Conservation (phyloP, 345 rosid genomes). For the Lepidium aucheri region DNA sequence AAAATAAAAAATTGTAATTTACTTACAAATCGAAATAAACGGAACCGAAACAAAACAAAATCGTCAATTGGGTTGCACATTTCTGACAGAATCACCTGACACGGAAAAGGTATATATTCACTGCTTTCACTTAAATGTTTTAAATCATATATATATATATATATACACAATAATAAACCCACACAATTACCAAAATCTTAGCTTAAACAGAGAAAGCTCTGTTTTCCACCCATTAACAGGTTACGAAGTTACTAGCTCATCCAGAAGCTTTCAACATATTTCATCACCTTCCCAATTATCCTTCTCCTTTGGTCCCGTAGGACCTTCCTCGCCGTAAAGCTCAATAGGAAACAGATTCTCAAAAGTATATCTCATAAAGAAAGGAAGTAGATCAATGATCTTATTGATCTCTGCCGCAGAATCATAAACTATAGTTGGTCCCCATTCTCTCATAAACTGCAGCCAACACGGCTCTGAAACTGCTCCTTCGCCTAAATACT, state of each 20-base stretch:
- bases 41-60: too few relatives aligned
- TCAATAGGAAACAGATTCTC: conserved; percentile 77
- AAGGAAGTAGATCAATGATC: conserved; percentile 56
- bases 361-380: conserved; percentile 63
- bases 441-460: conserved; percentile 94
- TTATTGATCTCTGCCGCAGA: conserved; percentile 66
- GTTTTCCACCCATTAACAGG: not conserved
- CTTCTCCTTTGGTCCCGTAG: conserved; percentile 92
- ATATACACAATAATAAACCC: too few relatives aligned
- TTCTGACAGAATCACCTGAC: too few relatives aligned
- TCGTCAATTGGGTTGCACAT: too few relatives aligned
- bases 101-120: too few relatives aligned
- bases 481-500: conserved; percentile 58
- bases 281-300: conserved; percentile 86
- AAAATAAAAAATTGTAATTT: too few relatives aligned
- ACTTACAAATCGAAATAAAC: too few relatives aligned
- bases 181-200: not conserved
- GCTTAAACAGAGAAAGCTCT: conserved; percentile 17
- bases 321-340: conserved; percentile 93
- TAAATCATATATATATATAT: too few relatives aligned
- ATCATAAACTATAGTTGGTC: conserved; percentile 75
- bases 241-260: not conserved
- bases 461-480: conserved; percentile 71
- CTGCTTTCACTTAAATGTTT: too few relatives aligned
- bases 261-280: conserved; percentile 25